phyloP scores from a whole-genome alignment of 805 yeast genomes.

The Ogataea salicorniae region DNA sequence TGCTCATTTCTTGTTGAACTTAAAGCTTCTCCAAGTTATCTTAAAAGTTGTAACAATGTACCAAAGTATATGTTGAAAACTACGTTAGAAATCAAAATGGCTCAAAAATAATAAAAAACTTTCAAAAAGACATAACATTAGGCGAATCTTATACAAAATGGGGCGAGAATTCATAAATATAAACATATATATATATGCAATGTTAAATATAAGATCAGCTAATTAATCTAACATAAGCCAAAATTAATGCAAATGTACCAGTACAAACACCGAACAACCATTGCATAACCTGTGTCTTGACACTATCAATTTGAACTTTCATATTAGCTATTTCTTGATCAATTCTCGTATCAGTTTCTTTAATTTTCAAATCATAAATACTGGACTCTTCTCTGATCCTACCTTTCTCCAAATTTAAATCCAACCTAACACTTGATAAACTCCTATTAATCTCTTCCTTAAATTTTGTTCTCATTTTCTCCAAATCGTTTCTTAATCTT shows the following conservation, averaged over 20 bases:
- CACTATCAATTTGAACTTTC: conserved; percentile 91
- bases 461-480: conserved; percentile 75
- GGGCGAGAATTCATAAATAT: too few species aligned
- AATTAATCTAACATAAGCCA: conserved; percentile 80
- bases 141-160: too few species aligned
- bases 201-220: conserved; percentile 13
- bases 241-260: conserved; percentile 91
- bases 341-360: conserved; percentile 90
- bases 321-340: conserved; percentile 94
- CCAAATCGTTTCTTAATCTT: conserved; percentile 74
- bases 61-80: too few species aligned
- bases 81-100: too few species aligned
- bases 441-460: conserved; percentile 89
- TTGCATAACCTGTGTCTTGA: conserved; percentile 94
- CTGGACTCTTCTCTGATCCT: conserved; percentile 92
- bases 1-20: too few species aligned
- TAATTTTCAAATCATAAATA: conserved; percentile 86
- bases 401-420: conserved; percentile 90
- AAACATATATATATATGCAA: neutral
- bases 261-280: conserved; percentile 98
- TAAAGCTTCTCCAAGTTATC: too few species aligned
- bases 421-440: conserved; percentile 85
- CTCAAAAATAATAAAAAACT: too few species aligned
- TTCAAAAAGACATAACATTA: too few species aligned
- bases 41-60: too few species aligned